A percentile compares a stretch with the other conserved stretches of the same genome.
Conservation (phyloP, 169 alveolate species). For the Eimeria sp. region DNA sequence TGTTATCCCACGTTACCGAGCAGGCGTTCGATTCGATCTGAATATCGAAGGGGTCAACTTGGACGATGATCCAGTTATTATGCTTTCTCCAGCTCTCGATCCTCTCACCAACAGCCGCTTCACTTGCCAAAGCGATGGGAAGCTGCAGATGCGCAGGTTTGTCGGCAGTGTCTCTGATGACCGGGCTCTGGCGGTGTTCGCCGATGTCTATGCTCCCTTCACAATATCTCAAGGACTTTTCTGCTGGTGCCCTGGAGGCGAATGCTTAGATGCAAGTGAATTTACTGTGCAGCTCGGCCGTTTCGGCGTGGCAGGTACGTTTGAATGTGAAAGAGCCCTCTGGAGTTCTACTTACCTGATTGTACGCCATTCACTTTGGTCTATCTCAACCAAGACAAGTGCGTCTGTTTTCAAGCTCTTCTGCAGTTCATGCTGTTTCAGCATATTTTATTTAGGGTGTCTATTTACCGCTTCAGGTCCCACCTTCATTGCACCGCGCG, state of each 20-base stretch:
- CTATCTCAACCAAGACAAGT: not conserved
- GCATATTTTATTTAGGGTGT: not conserved
- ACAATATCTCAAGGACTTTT: slow-evolving; percentile 32
- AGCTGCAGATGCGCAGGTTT: slow-evolving; percentile 28
- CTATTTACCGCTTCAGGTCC: slow-evolving; percentile 47
- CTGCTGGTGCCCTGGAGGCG: slow-evolving; percentile 72
- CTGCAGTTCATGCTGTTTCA: not conserved
- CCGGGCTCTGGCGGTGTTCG: slow-evolving; percentile 30
- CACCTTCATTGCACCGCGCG: slow-evolving; percentile 8
- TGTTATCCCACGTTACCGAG: slow-evolving; percentile 15
- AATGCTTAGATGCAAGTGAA: slow-evolving; percentile 11
- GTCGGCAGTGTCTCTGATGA: slow-evolving; percentile 43
- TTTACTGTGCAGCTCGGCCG: slow-evolving; percentile 58
- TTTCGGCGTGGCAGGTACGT: slow-evolving; percentile 68
- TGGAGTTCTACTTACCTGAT: not conserved
- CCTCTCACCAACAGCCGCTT: slow-evolving; percentile 20
- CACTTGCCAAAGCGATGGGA: slow-evolving; percentile 57
- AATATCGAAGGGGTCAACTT: slow-evolving; percentile 26
- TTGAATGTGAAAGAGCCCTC: too few species aligned
- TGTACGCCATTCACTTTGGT: not conserved
- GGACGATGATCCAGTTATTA: not conserved
- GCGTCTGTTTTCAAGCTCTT: not conserved
- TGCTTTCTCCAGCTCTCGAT: slow-evolving; percentile 38
- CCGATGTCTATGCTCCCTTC: slow-evolving; percentile 44
- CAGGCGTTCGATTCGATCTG: slow-evolving; percentile 42